phyloP scores from a whole-genome alignment of 257 asterid genomes.

The Solanum rostratum region DNA sequence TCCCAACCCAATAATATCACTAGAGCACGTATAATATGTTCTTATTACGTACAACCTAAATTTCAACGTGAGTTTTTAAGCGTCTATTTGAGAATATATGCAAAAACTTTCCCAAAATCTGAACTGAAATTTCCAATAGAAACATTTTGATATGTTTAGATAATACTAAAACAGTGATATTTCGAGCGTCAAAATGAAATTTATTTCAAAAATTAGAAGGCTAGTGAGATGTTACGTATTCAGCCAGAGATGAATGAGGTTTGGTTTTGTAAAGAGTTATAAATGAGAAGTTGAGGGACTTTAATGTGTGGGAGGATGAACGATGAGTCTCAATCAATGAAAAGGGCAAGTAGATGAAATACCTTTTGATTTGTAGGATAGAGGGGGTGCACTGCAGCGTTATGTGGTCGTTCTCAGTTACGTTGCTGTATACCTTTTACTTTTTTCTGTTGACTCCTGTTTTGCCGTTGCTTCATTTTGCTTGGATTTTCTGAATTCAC shows the following conservation, averaged over 20 bases:
- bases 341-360: constrained; percentile 15
- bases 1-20: no score
- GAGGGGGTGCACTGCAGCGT: constrained; percentile 13
- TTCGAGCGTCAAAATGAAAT: background rate
- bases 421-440: constrained; percentile 8
- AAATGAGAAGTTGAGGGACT: constrained; percentile 1
- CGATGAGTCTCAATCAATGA: constrained; percentile 11
- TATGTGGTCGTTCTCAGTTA: constrained; percentile 27
- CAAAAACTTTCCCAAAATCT: background rate
- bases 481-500: constrained; percentile 19
- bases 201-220: background rate
- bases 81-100: background rate
- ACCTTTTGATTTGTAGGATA: constrained; percentile 14
- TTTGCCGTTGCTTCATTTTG: constrained; percentile 15
- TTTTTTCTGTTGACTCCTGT: constrained; percentile 15
- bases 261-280: background rate
- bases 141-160: background rate
- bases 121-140: background rate
- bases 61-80: background rate
- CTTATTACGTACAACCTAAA: no score
- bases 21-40: background rate
- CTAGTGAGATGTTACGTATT: background rate
- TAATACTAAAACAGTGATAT: background rate
- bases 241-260: background rate
- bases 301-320: constrained; percentile 8